phyloP scores from a whole-genome alignment of 495 filamentous ascomycete genomes.

The Penicillium simplicissimum region DNA sequence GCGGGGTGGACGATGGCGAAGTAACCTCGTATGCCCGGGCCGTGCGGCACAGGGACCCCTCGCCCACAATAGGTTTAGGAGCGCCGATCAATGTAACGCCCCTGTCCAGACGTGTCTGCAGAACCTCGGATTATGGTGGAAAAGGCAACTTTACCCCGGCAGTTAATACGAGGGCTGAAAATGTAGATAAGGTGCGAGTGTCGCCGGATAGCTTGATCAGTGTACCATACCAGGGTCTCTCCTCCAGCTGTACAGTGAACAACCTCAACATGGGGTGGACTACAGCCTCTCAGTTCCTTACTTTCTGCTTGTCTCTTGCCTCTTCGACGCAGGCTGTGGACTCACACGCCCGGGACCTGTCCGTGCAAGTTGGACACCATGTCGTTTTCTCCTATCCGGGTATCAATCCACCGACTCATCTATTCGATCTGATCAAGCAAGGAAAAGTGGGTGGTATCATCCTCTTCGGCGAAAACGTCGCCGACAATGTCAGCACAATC shows the following conservation, averaged over 20 bases:
- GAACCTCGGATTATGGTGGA: neutral
- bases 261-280: constrained; percentile 11
- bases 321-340: neutral
- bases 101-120: constrained; percentile 6
- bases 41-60: neutral
- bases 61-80: constrained; percentile 6
- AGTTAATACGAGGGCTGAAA: neutral
- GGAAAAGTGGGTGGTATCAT: constrained; percentile 39
- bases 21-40: constrained; percentile 17
- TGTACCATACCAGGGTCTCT: neutral
- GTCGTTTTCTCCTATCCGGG: constrained; percentile 42
- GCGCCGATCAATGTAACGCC: constrained; percentile 23
- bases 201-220: neutral
- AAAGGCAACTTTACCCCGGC: neutral
- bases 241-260: neutral
- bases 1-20: neutral
- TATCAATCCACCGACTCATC: constrained; percentile 24
- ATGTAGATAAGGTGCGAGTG: constrained; percentile 1
- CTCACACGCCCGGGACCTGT: constrained; percentile 8
- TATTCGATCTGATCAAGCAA: constrained; percentile 29
- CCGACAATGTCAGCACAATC: constrained; percentile 19
- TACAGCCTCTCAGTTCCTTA: constrained; percentile 5
- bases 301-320: constrained; percentile 5
- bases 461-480: constrained; percentile 39
- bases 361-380: constrained; percentile 30